Base-by-base conservation (phyloP, 768 basidiomycete genomes). In the Austroboletus festivus region DNA sequence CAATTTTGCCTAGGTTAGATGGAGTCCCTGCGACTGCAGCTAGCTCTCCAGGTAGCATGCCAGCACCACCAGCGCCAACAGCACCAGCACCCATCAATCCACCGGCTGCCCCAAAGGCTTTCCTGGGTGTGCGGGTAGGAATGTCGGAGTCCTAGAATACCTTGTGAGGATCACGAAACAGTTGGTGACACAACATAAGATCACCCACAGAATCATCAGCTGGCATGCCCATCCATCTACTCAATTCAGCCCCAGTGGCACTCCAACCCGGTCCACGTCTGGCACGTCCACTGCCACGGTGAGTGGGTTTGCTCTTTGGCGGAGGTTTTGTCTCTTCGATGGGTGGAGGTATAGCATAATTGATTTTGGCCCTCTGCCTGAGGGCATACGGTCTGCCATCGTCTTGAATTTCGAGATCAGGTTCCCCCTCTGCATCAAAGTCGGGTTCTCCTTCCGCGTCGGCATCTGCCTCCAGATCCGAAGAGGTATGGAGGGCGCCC, bases 1-100 rank as follows among this genome's bases (percentile, higher is more conserved):
- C 84, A 40, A 93, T 79, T 65, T 89, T 92, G 22, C 91, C 91
- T 15, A 92, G 71, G 59, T 92, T 90, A 3, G 89, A 89, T 3
- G 90, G 89, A 2, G 87, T 89, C 1, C 89, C 88, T 21, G 79
- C 85, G 10, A 71, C 71, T 15, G 81, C 81, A 13, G 88, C 68
- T 37, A 68, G 45, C 54, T 87, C 87, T 2, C 77, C 76, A 3
- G 81, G 73, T 20, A 87, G 55, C 66, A 90, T 69, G 9, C 85
- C 79, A 16, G 76, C 76, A 0, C 73, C 74, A 21, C 75, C 77
- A 4, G 69, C 73, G 1, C 79, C 73, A 30, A 76, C 72, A 37
- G 56, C 65, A 16, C 76, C 74, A 0, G 70, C 72, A 37, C 73
- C 70, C 72, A 50, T 81, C 74, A 58, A 78, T 73, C 80, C 80